Evolutionary conservation across 2,329 filamentous ascomycete species (phyloP).

Genomic region (Diplodia intermedia): DNA sequence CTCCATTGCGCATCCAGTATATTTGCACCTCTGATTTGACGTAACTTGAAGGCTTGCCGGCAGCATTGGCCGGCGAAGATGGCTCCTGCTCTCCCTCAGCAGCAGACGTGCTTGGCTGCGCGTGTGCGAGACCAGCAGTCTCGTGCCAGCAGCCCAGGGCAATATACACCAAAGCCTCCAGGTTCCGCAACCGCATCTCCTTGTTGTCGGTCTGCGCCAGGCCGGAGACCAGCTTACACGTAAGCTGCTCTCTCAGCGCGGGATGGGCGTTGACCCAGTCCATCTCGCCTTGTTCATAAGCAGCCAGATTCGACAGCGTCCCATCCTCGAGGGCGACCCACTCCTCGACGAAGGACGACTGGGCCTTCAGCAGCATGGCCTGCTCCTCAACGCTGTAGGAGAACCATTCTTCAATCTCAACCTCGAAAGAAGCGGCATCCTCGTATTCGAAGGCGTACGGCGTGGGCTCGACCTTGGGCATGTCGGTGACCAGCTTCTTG

Average conservation of each 20-base stretch:
- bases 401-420: slow-evolving; percentile 98
- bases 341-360: slow-evolving; percentile 76
- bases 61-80: slow-evolving; percentile 26
- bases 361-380: slow-evolving; percentile 76
- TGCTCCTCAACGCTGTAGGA: slow-evolving; percentile 88
- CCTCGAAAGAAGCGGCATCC: slow-evolving; percentile 67
- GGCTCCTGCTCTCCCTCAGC: slow-evolving; percentile 26
- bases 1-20: slow-evolving; percentile 54
- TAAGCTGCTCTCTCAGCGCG: slow-evolving; percentile 64
- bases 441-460: slow-evolving; percentile 78
- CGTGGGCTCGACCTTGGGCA: slow-evolving; percentile 52
- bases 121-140: slow-evolving; percentile 52
- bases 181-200: slow-evolving; percentile 42
- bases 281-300: slow-evolving; percentile 52
- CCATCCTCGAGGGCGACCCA: slow-evolving; percentile 62
- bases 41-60: slow-evolving; percentile 36
- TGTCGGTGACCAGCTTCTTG: slow-evolving; percentile 52
- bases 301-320: slow-evolving; percentile 54
- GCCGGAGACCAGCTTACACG: slow-evolving; percentile 53
- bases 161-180: slow-evolving; percentile 56
- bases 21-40: slow-evolving; percentile 51
- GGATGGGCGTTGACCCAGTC: slow-evolving; percentile 72
- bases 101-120: slow-evolving; percentile 30
- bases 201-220: slow-evolving; percentile 40
- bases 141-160: slow-evolving; percentile 59